Evolutionary conservation across 805 yeast genomes (phyloP).

Genomic region (Nakazawaea peltata): DNA sequence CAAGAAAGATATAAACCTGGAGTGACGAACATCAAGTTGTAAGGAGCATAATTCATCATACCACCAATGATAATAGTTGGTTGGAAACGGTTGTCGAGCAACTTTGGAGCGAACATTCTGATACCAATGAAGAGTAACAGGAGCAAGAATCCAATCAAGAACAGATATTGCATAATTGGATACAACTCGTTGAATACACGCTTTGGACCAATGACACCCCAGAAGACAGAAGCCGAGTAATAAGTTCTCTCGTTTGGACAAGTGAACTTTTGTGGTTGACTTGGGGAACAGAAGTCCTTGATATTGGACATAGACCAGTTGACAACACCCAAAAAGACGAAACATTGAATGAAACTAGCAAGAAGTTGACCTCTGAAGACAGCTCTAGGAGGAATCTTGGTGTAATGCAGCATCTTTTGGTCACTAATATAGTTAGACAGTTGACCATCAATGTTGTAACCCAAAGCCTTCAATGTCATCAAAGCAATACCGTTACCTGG

Average conservation of each 20-base stretch:
- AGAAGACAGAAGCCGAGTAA: slow-evolving; percentile 34
- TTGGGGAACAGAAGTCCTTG: slow-evolving; percentile 24
- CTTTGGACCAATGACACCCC: slow-evolving; percentile 11
- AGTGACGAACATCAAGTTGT: slow-evolving; percentile 36
- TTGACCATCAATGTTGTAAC: slow-evolving; percentile 55
- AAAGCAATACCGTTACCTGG: slow-evolving; percentile 49
- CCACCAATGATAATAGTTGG: slow-evolving; percentile 50
- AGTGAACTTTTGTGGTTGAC: slow-evolving; percentile 30
- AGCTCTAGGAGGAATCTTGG: slow-evolving; percentile 51
- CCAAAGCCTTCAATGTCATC: slow-evolving; percentile 42
- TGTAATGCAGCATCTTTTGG: slow-evolving; percentile 48
- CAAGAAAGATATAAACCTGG: slow-evolving; percentile 30
- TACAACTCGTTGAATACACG: slow-evolving; percentile 35
- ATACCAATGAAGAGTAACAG: slow-evolving; percentile 22
- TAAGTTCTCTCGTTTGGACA: slow-evolving; percentile 32
- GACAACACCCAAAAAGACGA: slow-evolving; percentile 23
- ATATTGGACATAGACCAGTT: slow-evolving; percentile 27
- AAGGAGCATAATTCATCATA: slow-evolving; percentile 39
- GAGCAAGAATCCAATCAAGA: slow-evolving; percentile 29
- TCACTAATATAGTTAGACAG: slow-evolving; percentile 54
- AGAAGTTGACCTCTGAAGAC: slow-evolving; percentile 39
- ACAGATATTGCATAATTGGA: slow-evolving; percentile 56
- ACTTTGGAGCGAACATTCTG: slow-evolving; percentile 17
- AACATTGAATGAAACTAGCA: slow-evolving; percentile 22
- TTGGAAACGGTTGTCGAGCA: slow-evolving; percentile 29